Evolutionary conservation across 139 green algal genomes (phyloP).

Genomic region (Closterium sp.): DNA sequence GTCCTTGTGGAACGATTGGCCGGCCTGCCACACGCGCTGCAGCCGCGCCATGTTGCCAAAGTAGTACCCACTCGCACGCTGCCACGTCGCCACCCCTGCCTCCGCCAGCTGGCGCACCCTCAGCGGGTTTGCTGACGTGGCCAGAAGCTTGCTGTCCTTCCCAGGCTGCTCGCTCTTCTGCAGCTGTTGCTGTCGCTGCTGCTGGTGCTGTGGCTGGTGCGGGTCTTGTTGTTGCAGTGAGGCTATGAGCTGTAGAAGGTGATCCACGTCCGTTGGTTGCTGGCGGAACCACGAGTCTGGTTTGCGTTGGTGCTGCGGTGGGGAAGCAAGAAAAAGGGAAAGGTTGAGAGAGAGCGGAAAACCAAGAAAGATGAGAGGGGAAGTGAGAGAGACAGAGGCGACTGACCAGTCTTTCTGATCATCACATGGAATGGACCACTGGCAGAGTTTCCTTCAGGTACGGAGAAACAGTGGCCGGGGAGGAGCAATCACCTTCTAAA

Average conservation of each 20-base stretch:
- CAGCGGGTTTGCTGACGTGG: neutral
- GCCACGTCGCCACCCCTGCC: slow-evolving; percentile 52
- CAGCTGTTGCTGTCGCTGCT: slow-evolving; percentile 53
- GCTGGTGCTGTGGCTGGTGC: neutral
- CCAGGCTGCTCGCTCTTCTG: neutral
- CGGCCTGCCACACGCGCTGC: slow-evolving; percentile 72
- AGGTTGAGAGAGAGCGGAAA: too few relatives aligned
- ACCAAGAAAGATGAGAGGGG: too few relatives aligned
- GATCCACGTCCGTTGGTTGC: neutral
- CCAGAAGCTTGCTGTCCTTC: neutral
- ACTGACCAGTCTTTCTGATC: too few relatives aligned
- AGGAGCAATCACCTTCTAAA: too few relatives aligned
- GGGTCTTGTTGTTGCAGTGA: neutral
- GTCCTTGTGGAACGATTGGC: slow-evolving; percentile 62
- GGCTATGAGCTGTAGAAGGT: neutral
- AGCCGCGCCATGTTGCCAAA: slow-evolving; percentile 74
- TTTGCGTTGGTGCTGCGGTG: too few relatives aligned
- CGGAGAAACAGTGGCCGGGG: too few relatives aligned
- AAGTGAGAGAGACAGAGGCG: too few relatives aligned
- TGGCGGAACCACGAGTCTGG: slow-evolving; percentile 61
- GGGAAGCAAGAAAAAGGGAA: too few relatives aligned
- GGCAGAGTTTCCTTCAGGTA: too few relatives aligned
- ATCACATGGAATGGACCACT: too few relatives aligned
- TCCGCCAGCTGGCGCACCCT: neutral
- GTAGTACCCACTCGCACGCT: slow-evolving; percentile 79